Percentiles rank a stretch among this genome's conserved stretches.
These are phyloP conservation scores for Colletotrichum sp. DNA, from an alignment of 2,329 filamentous ascomycete genomes.

Conservation along the genomic window DNA sequence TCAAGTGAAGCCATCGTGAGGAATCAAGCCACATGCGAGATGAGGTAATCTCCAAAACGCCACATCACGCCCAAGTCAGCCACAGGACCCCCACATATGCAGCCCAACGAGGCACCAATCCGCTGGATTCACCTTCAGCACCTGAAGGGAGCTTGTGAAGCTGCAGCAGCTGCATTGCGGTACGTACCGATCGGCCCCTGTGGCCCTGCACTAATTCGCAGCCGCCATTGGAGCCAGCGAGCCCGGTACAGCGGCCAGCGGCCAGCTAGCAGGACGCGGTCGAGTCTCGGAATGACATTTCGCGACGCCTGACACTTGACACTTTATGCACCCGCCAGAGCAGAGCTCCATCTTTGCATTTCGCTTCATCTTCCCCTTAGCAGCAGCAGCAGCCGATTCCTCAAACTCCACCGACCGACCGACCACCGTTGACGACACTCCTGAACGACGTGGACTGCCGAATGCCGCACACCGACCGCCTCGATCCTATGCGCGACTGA, in stretches of 20 bases:
- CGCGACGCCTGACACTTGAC: slow-evolving; percentile 34
- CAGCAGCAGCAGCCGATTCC: not conserved
- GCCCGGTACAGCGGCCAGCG: not conserved
- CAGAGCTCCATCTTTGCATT: not conserved
- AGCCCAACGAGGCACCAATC: not conserved
- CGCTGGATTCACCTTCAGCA: not conserved
- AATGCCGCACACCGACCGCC: not conserved
- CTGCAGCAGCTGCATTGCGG: not conserved
- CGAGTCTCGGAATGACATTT: slow-evolving; percentile 29
- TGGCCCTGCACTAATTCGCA: not conserved
- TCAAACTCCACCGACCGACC: not conserved
- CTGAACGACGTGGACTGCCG: not conserved
- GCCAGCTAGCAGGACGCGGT: slow-evolving; percentile 6
- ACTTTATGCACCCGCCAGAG: slow-evolving; percentile 30
- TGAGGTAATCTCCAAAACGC: not conserved
- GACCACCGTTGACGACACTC: slow-evolving; percentile 2
- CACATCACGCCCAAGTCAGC: not conserved
- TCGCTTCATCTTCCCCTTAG: not conserved
- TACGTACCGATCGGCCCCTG: not conserved
- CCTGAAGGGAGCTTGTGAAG: not conserved
- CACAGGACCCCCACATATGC: not conserved
- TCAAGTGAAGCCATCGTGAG: not conserved
- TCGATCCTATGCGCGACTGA: slow-evolving; percentile 8
- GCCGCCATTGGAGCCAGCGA: not conserved
- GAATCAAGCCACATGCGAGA: not conserved